Base-by-base conservation (phyloP, 1,139 yeast genomes). In the Hemisphaericaspora subhashii region DNA sequence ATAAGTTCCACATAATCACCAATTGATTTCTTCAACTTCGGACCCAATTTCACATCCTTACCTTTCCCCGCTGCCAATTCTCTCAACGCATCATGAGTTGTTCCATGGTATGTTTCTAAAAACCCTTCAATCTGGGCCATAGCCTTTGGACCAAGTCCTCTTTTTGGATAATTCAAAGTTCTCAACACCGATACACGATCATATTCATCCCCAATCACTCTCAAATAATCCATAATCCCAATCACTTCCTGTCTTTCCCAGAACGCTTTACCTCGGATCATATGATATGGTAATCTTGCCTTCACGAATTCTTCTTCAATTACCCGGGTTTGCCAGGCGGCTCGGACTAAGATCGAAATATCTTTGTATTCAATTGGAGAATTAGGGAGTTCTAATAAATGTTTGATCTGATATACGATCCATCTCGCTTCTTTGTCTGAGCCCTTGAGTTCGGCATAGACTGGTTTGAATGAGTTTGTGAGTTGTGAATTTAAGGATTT, bases 241-340 rank as follows among this genome's bases (percentile, higher is more conserved):
- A 70, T 65, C 11, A 87, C 82, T 54, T 87, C 96, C 42, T 75
- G 76, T 25, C 86, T 62, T 30, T 86, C 89, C 90, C 95, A 86
- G 52, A 88, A 86, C 1, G 87, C 83, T 37, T 70, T 68, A 0
- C 96, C 96, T 38, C 83, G 79, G 1, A 83, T 68, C 51, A 89
- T 72, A 11, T 61, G 59, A 52, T 86, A 86, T 0, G 94, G 90
- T 8, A 90, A 73, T 7, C 72, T 60, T 4, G 64, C 62, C 35
- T 62, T 66, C 1, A 78, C 68, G 15, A 90, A 61, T 21, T 77
- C 83, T 26, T 72, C 72, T 53, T 89, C 97, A 8, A 88, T 64
- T 2, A 60, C 65, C 46, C 80, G 55, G 14, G 86, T 73, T 58
- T 79, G 77, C 51, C 68, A 68, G 17, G 83, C 70, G 1, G 85